phyloP scores from a whole-genome alignment of 257 asterid genomes.

The Voacanga thouarsii region DNA sequence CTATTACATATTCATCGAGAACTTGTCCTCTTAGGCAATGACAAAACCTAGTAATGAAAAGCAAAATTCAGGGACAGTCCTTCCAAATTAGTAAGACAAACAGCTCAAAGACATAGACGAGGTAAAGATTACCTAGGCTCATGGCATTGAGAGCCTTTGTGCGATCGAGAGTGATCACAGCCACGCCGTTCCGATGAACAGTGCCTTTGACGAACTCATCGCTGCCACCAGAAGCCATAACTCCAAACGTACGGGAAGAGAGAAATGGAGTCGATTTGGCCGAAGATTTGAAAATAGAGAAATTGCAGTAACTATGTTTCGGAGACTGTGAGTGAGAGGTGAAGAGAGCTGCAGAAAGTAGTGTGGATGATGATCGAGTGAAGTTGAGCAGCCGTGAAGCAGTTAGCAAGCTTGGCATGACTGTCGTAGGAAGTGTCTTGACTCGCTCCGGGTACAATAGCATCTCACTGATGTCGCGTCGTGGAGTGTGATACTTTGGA shows the following conservation, averaged over 20 bases:
- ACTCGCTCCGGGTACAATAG: neutral
- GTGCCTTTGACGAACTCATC: conserved; percentile 79
- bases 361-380: neutral
- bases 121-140: conserved; percentile 55
- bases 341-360: neutral
- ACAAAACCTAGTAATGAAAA: neutral
- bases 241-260: conserved; percentile 28
- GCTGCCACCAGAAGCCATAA: conserved; percentile 50
- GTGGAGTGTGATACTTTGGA: no score
- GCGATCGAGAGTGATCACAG: conserved; percentile 90
- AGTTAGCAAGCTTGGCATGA: conserved; percentile 11
- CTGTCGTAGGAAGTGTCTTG: neutral
- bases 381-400: conserved; percentile 12
- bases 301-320: neutral
- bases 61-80: neutral
- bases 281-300: neutral
- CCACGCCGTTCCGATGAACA: conserved; percentile 77
- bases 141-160: conserved; percentile 95
- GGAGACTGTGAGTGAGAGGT: neutral
- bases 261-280: conserved; percentile 17
- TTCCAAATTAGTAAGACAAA: neutral
- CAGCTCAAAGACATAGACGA: neutral
- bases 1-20: neutral
- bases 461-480: no score
- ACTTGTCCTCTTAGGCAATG: neutral